Evolutionary conservation across 306 rosid species (phyloP).

Genomic region (Dalbergia cultrata): DNA sequence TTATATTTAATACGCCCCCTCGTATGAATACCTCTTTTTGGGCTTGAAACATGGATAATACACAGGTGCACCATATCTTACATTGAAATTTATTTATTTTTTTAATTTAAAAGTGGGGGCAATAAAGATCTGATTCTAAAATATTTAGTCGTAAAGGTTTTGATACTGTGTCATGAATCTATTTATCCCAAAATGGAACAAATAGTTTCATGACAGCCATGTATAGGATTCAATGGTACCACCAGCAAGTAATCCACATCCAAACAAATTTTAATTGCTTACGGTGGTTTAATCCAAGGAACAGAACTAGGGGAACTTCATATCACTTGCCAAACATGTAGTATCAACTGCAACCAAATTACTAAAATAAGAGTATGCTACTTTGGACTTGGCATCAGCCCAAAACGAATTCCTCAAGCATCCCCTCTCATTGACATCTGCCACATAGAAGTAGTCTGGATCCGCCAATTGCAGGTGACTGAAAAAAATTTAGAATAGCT

Average conservation of each 20-base stretch:
- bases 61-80: too few relatives aligned
- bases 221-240: conserved; percentile 71
- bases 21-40: too few relatives aligned
- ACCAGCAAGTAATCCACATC: conserved; percentile 75
- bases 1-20: too few relatives aligned
- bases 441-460: conserved; percentile 71
- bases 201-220: too few relatives aligned
- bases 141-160: too few relatives aligned
- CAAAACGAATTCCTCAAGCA: conserved; percentile 78
- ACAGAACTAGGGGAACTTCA: conserved; percentile 71
- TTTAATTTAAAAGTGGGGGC: too few relatives aligned
- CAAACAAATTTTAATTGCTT: conserved; percentile 70
- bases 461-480: conserved; percentile 59
- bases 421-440: conserved; percentile 75
- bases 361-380: conserved; percentile 61
- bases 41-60: too few relatives aligned
- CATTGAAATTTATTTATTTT: too few relatives aligned
- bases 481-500: conserved; percentile 63
- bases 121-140: too few relatives aligned
- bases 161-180: too few relatives aligned
- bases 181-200: too few relatives aligned
- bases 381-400: conserved; percentile 69
- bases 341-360: conserved; percentile 73
- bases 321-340: conserved; percentile 57
- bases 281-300: conserved; percentile 77